Evolutionary conservation across 441 rosid species (phyloP).

Genomic region (Gossypium davidsonii): DNA sequence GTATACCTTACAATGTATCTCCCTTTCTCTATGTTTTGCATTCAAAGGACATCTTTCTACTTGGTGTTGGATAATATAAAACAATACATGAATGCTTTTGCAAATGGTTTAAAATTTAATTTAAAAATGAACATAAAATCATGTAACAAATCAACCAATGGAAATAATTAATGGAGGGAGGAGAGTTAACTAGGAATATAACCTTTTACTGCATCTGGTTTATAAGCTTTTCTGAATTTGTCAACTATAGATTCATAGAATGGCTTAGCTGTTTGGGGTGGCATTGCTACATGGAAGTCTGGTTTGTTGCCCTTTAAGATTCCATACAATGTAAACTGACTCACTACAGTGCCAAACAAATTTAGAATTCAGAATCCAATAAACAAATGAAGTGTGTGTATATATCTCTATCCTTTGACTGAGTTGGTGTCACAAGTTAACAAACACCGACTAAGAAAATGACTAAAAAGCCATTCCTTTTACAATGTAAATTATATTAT

Average conservation of each 20-base stretch:
- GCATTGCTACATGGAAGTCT: slow-evolving; percentile 88
- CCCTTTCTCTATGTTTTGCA: not conserved
- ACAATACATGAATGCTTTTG: not conserved
- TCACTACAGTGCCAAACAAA: slow-evolving; percentile 42
- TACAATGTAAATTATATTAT: too few species aligned
- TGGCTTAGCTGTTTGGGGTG: slow-evolving; percentile 75
- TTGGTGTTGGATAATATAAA: not conserved
- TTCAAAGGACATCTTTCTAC: not conserved
- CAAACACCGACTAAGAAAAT: too few species aligned
- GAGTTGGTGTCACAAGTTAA: too few species aligned
- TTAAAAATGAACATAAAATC: not conserved
- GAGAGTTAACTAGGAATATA: not conserved
- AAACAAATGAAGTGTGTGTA: not conserved
- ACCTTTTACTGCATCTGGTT: slow-evolving; percentile 2
- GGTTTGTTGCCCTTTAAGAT: slow-evolving; percentile 94
- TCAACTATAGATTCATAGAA: slow-evolving; percentile 38
- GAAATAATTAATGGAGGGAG: not conserved
- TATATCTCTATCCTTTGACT: not conserved
- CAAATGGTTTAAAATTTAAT: not conserved
- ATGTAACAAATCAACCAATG: not conserved
- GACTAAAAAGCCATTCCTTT: too few species aligned
- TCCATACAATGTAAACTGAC: slow-evolving; percentile 88
- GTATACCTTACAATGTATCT: not conserved
- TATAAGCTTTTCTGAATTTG: slow-evolving; percentile 8
- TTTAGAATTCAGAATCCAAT: slow-evolving; percentile 8